Evolutionary conservation across 805 yeast genomes (phyloP).

Genomic region (Yarrowia sp.): DNA sequence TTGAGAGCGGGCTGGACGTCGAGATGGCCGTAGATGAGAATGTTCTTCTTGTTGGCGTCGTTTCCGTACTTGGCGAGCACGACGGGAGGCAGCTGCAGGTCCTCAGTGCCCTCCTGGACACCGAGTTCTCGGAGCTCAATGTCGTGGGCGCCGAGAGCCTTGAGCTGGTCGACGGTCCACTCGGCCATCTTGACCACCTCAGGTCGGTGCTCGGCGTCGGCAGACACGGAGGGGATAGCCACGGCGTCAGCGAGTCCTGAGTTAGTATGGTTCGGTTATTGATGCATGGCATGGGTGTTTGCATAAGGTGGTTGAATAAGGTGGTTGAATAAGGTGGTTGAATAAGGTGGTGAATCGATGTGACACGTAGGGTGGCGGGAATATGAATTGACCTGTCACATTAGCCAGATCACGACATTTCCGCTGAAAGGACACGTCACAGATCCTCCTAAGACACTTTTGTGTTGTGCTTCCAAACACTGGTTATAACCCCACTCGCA

Average conservation of each 20-base stretch:
- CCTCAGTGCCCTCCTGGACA: slow-evolving; percentile 65
- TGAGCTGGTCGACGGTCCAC: slow-evolving; percentile 68
- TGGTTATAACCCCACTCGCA: not conserved
- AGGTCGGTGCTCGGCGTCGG: slow-evolving; percentile 85
- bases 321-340: no score
- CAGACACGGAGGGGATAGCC: slow-evolving; percentile 90
- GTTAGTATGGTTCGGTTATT: slow-evolving; percentile 33
- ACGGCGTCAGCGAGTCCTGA: slow-evolving; percentile 77
- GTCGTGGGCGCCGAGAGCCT: slow-evolving; percentile 71
- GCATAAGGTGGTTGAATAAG: no score
- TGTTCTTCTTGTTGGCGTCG: slow-evolving; percentile 80
- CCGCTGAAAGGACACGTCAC: not conserved
- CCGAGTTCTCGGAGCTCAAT: slow-evolving; percentile 82
- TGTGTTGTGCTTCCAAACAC: not conserved
- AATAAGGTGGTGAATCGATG: no score
- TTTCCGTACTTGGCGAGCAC: slow-evolving; percentile 85
- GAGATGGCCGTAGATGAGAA: slow-evolving; percentile 92
- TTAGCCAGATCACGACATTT: not conserved
- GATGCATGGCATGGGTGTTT: not conserved
- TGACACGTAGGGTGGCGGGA: not conserved
- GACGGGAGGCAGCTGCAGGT: slow-evolving; percentile 83
- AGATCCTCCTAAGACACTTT: not conserved
- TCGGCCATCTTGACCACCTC: slow-evolving; percentile 86
- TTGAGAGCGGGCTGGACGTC: slow-evolving; percentile 94
- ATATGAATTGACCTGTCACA: not conserved